Evolutionary conservation across 768 basidiomycete genomes (phyloP).

Genomic region (Pilatotrama ljubarskyi): DNA sequence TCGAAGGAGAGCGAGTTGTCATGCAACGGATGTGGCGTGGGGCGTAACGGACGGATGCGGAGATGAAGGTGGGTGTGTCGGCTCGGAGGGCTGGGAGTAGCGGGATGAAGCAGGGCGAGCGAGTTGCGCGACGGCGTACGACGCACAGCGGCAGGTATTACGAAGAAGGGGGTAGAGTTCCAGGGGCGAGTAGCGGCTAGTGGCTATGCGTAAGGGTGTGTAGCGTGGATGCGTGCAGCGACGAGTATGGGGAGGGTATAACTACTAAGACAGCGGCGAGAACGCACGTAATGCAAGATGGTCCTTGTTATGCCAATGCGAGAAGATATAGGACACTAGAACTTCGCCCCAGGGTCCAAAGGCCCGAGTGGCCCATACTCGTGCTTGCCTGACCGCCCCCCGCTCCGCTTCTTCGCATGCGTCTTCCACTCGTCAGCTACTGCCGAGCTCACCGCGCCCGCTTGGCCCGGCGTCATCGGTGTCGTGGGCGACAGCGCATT

Average conservation of each 20-base stretch:
- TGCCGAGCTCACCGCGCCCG: constrained; percentile 38
- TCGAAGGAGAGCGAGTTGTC: constrained; percentile 8
- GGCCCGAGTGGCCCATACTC: constrained; percentile 52
- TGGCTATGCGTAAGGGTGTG: constrained; percentile 6
- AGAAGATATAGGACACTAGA: constrained; percentile 19
- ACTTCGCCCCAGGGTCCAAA: constrained; percentile 35
- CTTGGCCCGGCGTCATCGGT: constrained; percentile 31
- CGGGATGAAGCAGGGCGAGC: not conserved
- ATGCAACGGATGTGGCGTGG: constrained; percentile 8
- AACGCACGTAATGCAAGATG: constrained; percentile 12
- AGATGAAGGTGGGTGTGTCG: not conserved
- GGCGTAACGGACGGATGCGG: constrained; percentile 1
- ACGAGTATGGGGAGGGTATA: constrained; percentile 17
- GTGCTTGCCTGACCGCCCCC: constrained; percentile 34
- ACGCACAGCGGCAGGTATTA: constrained; percentile 6
- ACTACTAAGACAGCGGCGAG: constrained; percentile 21
- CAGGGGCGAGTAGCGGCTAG: not conserved
- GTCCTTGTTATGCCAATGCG: constrained; percentile 15
- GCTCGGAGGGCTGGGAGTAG: too few species aligned
- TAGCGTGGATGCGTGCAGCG: constrained; percentile 5
- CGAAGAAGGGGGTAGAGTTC: constrained; percentile 3
- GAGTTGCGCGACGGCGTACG: not conserved
- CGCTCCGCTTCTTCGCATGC: constrained; percentile 43
- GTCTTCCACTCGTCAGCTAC: constrained; percentile 38
- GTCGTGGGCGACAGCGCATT: constrained; percentile 33